A percentile compares a stretch with the other conserved stretches of the same genome.
Evolutionary conservation across 768 basidiomycete species (phyloP).

Genomic region (Melanogaster broomeanus): DNA sequence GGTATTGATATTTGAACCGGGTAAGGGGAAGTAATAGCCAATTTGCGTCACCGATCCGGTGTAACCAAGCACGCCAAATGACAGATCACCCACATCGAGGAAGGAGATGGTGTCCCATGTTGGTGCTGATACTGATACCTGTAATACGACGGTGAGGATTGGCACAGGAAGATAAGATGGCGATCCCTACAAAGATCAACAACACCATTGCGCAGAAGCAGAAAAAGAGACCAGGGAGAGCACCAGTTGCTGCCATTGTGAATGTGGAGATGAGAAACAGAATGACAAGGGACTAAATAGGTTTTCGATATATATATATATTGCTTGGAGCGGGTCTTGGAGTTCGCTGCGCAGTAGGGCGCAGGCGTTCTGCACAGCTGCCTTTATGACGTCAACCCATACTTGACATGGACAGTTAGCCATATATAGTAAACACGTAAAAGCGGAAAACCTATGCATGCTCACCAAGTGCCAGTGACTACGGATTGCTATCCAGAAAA

Average conservation of each 20-base stretch:
- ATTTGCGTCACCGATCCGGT: conserved; percentile 55
- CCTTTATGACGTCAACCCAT: too few species aligned
- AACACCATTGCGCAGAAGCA: conserved; percentile 71
- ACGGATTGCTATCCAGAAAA: too few species aligned
- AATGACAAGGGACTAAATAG: too few species aligned
- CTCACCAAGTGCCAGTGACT: too few species aligned
- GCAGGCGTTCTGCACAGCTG: too few species aligned
- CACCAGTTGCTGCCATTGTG: conserved; percentile 56
- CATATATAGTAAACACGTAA: too few species aligned
- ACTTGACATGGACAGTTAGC: too few species aligned
- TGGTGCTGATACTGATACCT: conserved; percentile 74
- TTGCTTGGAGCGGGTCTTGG: too few species aligned
- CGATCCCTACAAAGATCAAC: conserved; percentile 62
- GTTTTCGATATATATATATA: too few species aligned
- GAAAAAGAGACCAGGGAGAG: conserved; percentile 69
- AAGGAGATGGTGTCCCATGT: conserved; percentile 75
- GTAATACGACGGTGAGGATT: conserved; percentile 2
- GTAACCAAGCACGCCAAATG: conserved; percentile 80
- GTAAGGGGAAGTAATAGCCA: conserved; percentile 55
- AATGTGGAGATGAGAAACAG: neutral
- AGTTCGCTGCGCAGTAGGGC: too few species aligned
- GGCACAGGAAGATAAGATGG: neutral
- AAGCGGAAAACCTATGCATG: too few species aligned
- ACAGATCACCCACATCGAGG: conserved; percentile 52
- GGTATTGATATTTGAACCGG: conserved; percentile 40